Base-by-base conservation (phyloP, 768 basidiomycete genomes). In the Termitomyces sp. region DNA sequence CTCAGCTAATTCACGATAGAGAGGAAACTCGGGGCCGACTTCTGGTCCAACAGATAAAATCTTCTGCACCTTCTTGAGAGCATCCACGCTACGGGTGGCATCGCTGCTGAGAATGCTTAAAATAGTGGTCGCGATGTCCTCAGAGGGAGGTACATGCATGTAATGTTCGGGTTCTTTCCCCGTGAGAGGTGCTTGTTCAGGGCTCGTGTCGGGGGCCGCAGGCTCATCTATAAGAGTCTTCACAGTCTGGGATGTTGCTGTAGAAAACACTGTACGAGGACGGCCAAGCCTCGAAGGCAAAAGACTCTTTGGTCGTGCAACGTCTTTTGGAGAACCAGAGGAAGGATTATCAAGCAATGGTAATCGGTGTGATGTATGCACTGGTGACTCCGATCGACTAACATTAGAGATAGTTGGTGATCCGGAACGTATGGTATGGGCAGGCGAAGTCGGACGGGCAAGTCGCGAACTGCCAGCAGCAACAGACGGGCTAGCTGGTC, bases 91-190 rank as follows among this genome's bases (percentile, higher is more conserved):
- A 27, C 87, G 82, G 22, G 82, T 74, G 0, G 92, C 82, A 74
- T 98, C 93, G 59, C 86, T 90, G 67, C 91, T 93, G 48, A 95
- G 79, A 53, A 96, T 93, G 57, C 87, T 92, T 29, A 90, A 94
- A 59, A 97, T 95, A 3, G 85, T 87, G 51, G 92, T 76, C 7
- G 88, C 85, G 56, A 94, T 88, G 59, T 86, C 87, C 56, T 85
- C 84, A 8, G 71, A 69, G 54, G 59, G 69, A 22, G 76, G 74
- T 16, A 69, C 44, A 60, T 67, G 70, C 20, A 71, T 59, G 32
- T 63, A 61, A 8, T 71, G 71, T 50, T 78, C 73, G 20, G 55
- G 41, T 32, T 54, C 59, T n/a, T 57, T 53, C 24, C 55, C 57
- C 13, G 34, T 26, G 4, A 44, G 49, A 24, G 32, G 31, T 44